A percentile compares a stretch with the other conserved stretches of the same genome.
Conservation (phyloP, 495 filamentous ascomycete species). For the Daldinia vernicosa region DNA sequence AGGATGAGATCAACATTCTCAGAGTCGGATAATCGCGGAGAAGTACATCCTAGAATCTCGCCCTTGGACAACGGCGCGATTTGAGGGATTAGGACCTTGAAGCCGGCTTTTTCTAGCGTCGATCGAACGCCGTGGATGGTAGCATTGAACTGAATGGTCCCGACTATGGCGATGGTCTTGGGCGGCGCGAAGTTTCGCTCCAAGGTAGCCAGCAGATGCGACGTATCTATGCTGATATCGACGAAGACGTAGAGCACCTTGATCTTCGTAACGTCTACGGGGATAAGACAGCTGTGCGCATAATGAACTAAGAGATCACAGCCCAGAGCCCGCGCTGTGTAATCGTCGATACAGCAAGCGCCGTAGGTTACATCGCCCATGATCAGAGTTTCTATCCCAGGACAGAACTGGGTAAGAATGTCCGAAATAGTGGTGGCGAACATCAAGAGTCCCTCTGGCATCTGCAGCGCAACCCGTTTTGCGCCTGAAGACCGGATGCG, state of each 20-base stretch:
- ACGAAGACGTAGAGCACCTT: constrained; percentile 98
- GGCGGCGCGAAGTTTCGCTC: constrained; percentile 85
- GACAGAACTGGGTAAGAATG: constrained; percentile 94
- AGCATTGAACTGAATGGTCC: constrained; percentile 98
- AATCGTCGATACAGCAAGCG: constrained; percentile 98
- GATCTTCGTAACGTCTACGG: constrained; percentile 93
- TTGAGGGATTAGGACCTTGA: constrained; percentile 85
- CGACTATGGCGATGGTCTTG: constrained; percentile 90
- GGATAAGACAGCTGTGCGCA: constrained; percentile 94
- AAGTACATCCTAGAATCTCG: constrained; percentile 96
- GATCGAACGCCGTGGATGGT: constrained; percentile 85
- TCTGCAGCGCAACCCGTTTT: constrained; percentile 87
- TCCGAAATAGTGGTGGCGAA: constrained; percentile 99
- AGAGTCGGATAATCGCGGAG: constrained; percentile 71
- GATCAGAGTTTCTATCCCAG: constrained; percentile 88
- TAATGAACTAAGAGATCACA: constrained; percentile 98
- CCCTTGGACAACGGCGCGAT: constrained; percentile 91
- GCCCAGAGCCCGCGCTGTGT: constrained; percentile 90
- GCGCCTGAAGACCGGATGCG: constrained; percentile 81
- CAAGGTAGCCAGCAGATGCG: constrained; percentile 86
- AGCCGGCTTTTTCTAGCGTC: constrained; percentile 81
- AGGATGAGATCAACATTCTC: constrained; percentile 77
- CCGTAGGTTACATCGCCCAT: constrained; percentile 99
- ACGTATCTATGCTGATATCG: constrained; percentile 92
- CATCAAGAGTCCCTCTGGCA: constrained; percentile 93